These are phyloP conservation scores for Syzygium grande DNA, from an alignment of 345 rosid species.

Conservation along the genomic window DNA sequence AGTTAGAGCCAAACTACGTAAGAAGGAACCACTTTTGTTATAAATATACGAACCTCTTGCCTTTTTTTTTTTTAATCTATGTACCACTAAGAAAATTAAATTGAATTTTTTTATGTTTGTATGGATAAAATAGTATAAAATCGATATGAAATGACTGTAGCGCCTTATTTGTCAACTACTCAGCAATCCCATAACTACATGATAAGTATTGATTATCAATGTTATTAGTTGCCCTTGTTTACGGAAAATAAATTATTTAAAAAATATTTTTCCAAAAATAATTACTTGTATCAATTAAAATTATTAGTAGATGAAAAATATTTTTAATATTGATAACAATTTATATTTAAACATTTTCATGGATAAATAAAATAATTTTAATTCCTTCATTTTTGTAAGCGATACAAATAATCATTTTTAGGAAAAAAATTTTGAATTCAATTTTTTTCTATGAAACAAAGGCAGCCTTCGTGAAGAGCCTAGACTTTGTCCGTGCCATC, in stretches of 20 bases:
- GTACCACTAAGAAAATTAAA: not conserved
- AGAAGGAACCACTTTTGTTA: not conserved
- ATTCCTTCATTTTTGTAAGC: not conserved
- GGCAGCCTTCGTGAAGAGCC: not conserved
- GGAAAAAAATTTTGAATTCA: not conserved
- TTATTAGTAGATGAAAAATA: not conserved
- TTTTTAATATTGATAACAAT: not conserved
- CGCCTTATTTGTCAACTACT: not conserved
- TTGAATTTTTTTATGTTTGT: not conserved
- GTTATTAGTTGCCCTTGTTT: not conserved
- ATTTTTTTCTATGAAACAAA: fast-evolving
- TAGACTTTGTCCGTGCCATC: too few species aligned
- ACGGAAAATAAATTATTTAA: fast-evolving
- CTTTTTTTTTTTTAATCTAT: not conserved
- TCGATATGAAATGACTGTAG: not conserved
- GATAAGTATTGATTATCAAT: not conserved
- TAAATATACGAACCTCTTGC: not conserved
- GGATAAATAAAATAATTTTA: not conserved
- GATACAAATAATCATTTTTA: not conserved
- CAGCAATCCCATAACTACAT: not conserved
- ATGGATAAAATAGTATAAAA: not conserved
- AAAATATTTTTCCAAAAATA: not conserved
- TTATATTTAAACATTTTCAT: not conserved
- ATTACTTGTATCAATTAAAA: not conserved
- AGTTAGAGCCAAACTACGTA: not conserved